Evolutionary conservation across 1,139 yeast species (phyloP), one percentile per base, ranked within the genome.

Genomic region (Taphrina wiesneri): DNA sequence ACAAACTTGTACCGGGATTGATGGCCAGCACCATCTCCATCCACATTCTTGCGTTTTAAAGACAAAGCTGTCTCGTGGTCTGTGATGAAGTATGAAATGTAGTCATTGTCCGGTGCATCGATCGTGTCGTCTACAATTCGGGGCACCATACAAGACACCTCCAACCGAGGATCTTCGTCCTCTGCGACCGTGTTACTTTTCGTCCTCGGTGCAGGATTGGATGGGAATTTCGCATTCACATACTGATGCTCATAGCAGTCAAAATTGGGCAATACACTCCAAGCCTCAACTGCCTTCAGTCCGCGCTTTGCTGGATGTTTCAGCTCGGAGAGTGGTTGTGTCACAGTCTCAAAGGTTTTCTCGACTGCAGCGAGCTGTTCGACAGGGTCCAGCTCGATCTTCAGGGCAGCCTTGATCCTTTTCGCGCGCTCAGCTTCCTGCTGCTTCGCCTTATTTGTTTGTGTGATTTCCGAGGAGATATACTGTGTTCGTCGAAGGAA

Each of bases 401-500:
- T 45, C 49, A 62, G 63, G 9, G 60, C 66, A 4, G 47, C 61
- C 25, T 60, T 52, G 17, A 39, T 41, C 25, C 43, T 26, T 19
- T 34, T 53, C 17, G 64, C 57, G 26, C 56, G 52, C 15, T 66
- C 66, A 15, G 63, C 66, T 15, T 51, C 53, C 9, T 45, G 59
- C 32, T 62, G 59, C 56, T 63, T 51, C 11, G 57, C 45, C 25
- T 59, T 47, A 23, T 41, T 43, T 19, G 67, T 49, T 5, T 61
- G 53, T 21, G 75, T 71, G 15, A 73, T 72, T 59, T 78, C 80
- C 19, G 78, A 71, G 15, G 91, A 82, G 69, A 90, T 88, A 75
- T 93, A 93, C 76, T 93, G 98, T 0, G 98, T 92, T 79, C 98
- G 86, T 78, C 98, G 86, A 74, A 92, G 82, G 78, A 92, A 92